Conservation (phyloP, 2,329 filamentous ascomycete species). For the Colletotrichum lindemuthianum region DNA sequence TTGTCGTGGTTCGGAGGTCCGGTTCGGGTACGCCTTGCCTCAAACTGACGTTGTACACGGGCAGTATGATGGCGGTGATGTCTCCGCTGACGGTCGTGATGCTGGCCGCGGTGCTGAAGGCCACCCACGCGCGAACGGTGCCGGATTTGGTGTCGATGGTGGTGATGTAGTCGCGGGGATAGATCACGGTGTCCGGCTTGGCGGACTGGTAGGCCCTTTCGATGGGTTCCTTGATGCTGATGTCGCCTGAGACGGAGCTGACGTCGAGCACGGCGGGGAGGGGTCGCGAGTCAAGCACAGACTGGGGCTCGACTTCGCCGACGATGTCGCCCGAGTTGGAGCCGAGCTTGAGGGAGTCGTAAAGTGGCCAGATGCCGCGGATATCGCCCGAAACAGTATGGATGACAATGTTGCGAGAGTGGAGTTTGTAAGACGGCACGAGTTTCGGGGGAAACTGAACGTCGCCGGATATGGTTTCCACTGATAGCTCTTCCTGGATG, state of each 20-base stretch:
- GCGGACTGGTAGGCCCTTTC: slow-evolving; percentile 35
- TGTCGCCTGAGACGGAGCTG: slow-evolving; percentile 54
- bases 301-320: slow-evolving; percentile 53
- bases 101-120: slow-evolving; percentile 49
- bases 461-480: slow-evolving; percentile 52
- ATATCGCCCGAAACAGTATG: slow-evolving; percentile 56
- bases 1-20: slow-evolving; percentile 53
- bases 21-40: slow-evolving; percentile 37
- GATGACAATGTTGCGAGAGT: slow-evolving; percentile 54
- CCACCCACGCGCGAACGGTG: slow-evolving; percentile 50
- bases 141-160: slow-evolving; percentile 57
- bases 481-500: slow-evolving; percentile 40
- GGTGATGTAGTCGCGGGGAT: slow-evolving; percentile 58
- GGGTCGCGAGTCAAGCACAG: slow-evolving; percentile 46
- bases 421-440: slow-evolving; percentile 51
- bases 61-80: slow-evolving; percentile 53
- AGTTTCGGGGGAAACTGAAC: slow-evolving; percentile 46
- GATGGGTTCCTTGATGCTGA: slow-evolving; percentile 55
- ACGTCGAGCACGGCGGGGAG: slow-evolving; percentile 54
- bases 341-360: slow-evolving; percentile 57
- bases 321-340: slow-evolving; percentile 56
- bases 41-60: slow-evolving; percentile 49
- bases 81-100: slow-evolving; percentile 54
- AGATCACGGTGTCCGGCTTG: slow-evolving; percentile 44
- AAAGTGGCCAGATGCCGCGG: slow-evolving; percentile 60